A percentile compares a stretch with the other conserved stretches of the same genome.
Conservation (phyloP, 306 rosid species). For the Glycyrrhiza uralensis region DNA sequence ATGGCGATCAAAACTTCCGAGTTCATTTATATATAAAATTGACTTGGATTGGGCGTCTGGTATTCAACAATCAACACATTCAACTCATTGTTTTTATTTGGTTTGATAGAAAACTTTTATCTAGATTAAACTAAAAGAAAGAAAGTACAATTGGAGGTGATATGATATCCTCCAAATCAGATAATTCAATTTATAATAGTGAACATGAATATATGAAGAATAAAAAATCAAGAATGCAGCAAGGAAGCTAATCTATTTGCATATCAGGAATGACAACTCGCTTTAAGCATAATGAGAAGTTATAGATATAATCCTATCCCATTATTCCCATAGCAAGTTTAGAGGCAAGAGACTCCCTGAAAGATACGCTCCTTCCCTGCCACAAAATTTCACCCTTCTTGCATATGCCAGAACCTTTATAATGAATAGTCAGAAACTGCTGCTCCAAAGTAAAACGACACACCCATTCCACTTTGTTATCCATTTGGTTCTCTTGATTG, state of each 20-base stretch:
- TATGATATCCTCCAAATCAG: background rate
- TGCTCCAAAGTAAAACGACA: background rate
- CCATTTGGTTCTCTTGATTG: background rate
- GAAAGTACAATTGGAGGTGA: background rate
- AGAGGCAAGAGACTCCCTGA: background rate
- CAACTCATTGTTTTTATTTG: background rate
- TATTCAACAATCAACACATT: background rate
- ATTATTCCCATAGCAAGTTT: background rate
- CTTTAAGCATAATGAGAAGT: background rate
- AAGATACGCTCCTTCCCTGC: background rate
- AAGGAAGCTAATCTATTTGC: background rate
- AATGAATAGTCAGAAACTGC: background rate
- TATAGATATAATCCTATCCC: slow-evolving; percentile 2
- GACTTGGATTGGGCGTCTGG: background rate
- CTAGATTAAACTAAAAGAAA: background rate
- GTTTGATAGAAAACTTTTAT: background rate
- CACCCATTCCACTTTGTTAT: background rate
- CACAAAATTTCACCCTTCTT: background rate
- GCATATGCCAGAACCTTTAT: background rate
- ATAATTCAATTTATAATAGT: background rate
- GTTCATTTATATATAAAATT: slow-evolving; percentile 8
- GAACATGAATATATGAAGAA: background rate
- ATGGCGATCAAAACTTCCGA: slow-evolving; percentile 11
- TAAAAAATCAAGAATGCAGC: background rate
- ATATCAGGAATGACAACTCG: background rate